phyloP scores from a whole-genome alignment of 1,139 yeast genomes.

The Meyerozyma athensensis region DNA sequence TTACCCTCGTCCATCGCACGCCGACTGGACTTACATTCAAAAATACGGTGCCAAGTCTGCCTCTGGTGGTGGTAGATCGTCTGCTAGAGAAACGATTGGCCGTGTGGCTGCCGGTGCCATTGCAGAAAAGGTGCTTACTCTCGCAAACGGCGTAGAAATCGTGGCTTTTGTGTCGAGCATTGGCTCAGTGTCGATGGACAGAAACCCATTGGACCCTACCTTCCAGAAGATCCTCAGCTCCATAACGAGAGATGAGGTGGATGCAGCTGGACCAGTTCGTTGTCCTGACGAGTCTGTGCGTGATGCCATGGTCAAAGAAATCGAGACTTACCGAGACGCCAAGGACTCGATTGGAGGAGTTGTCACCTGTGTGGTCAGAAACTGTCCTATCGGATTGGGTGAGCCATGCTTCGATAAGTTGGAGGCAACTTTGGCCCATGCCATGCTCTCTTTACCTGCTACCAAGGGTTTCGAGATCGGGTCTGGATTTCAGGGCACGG shows the following conservation, averaged over 20 bases:
- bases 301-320: constrained; percentile 77
- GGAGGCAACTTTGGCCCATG: constrained; percentile 93
- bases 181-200: constrained; percentile 71
- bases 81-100: constrained; percentile 97
- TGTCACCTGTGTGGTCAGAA: constrained; percentile 94
- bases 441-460: constrained; percentile 96
- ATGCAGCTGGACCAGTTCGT: constrained; percentile 82
- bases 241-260: constrained; percentile 85
- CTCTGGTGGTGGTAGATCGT: constrained; percentile 95
- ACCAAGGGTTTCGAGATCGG: constrained; percentile 98
- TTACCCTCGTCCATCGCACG: constrained; percentile 97
- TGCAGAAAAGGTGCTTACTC: constrained; percentile 82
- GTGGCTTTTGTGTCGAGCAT: constrained; percentile 95
- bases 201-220: constrained; percentile 60
- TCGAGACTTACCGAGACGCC: constrained; percentile 80
- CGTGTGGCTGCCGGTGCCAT: constrained; percentile 98
- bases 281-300: constrained; percentile 79
- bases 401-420: constrained; percentile 97
- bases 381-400: constrained; percentile 90
- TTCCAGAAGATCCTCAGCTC: constrained; percentile 66
- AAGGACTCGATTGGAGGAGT: constrained; percentile 97
- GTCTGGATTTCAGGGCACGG: constrained; percentile 88
- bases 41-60: constrained; percentile 92
- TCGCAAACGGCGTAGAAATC: constrained; percentile 81
- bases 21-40: constrained; percentile 86